Conservation (phyloP, 371 early-diverging fungal species). For the Rhizomucor miehei region DNA sequence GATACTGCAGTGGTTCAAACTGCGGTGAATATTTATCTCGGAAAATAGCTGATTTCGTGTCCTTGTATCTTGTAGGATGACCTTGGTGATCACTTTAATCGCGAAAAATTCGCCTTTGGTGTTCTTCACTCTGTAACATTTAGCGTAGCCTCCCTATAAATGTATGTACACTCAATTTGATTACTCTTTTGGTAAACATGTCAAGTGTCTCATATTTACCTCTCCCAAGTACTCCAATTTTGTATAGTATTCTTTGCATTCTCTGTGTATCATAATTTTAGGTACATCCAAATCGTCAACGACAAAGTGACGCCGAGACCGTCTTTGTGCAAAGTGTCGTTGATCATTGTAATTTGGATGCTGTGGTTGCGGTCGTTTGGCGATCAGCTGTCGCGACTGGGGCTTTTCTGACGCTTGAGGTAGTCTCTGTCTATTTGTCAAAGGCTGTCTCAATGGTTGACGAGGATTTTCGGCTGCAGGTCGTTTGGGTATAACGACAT, state of each 20-base stretch:
- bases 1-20: slow-evolving; percentile 78
- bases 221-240: slow-evolving; percentile 22
- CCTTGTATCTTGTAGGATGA: slow-evolving; percentile 54
- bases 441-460: not conserved
- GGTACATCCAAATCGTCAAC: slow-evolving; percentile 15
- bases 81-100: slow-evolving; percentile 78
- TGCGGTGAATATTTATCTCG: slow-evolving; percentile 89
- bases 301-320: slow-evolving; percentile 1
- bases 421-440: not conserved
- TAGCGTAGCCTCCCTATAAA: slow-evolving; percentile 96
- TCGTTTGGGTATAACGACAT: slow-evolving; percentile 5
- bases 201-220: slow-evolving; percentile 3
- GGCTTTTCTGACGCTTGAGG: not conserved
- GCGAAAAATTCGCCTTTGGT: slow-evolving; percentile 55
- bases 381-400: no score
- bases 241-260: slow-evolving; percentile 10
- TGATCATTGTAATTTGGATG: slow-evolving; percentile 4
- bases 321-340: not conserved
- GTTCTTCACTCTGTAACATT: slow-evolving; percentile 70
- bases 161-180: not conserved
- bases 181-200: not conserved
- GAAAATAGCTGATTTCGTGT: slow-evolving; percentile 69
- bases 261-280: slow-evolving; percentile 8
- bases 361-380: not conserved
- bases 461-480: not conserved